phyloP scores from a whole-genome alignment of 108 stramenopile genomes.

The Conticribra weissflogii region DNA sequence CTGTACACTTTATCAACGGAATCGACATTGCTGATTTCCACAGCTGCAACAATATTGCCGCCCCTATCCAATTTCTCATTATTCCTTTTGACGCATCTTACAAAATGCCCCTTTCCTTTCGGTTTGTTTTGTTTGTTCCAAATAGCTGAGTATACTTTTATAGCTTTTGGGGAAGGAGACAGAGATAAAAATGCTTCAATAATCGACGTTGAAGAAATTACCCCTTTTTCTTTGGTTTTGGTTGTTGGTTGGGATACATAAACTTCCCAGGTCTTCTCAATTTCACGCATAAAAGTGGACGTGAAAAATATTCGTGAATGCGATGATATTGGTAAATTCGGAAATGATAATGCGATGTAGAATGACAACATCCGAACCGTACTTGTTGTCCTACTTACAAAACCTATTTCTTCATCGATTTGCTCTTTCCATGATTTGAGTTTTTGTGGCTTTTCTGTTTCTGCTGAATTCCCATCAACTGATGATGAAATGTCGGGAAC shows the following conservation, averaged over 20 bases:
- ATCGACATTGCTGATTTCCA: constrained; percentile 76
- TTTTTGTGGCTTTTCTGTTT: no score
- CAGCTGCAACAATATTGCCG: constrained; percentile 20
- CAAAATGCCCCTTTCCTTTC: constrained; percentile 62
- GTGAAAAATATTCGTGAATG: no score
- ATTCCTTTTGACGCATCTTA: constrained; percentile 64
- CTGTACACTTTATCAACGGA: constrained; percentile 85
- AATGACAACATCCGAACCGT: no score
- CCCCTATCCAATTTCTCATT: no score
- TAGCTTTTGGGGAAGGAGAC: constrained; percentile 44
- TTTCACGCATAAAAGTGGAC: no score
- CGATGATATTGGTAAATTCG: no score
- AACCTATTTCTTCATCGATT: no score
- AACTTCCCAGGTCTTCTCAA: constrained; percentile 73
- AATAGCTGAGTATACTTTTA: constrained; percentile 61
- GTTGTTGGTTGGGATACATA: constrained; percentile 76
- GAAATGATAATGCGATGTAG: no score
- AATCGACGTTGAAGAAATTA: constrained; percentile 38
- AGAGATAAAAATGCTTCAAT: constrained; percentile 75
- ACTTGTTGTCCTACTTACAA: no score
- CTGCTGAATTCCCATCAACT: no score
- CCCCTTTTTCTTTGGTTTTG: constrained; percentile 67
- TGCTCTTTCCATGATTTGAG: no score
- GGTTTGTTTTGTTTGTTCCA: constrained; percentile 54
- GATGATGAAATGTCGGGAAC: no score